Evolutionary conservation across 2,329 filamentous ascomycete species (phyloP).

Genomic region (Aspergillus sp.): DNA sequence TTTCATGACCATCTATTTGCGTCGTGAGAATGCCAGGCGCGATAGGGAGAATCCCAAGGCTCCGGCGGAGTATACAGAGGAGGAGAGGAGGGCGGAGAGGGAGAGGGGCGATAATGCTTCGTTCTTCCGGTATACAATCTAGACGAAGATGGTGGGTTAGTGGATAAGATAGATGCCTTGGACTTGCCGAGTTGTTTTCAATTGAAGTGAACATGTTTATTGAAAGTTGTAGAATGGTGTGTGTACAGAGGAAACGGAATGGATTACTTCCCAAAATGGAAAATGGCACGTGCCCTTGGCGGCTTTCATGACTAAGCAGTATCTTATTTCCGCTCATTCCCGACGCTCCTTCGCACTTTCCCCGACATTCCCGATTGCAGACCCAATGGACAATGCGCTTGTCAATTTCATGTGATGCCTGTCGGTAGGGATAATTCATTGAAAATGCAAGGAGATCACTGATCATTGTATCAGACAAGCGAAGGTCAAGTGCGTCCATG

Average conservation of each 20-base stretch:
- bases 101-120: constrained; percentile 10
- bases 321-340: background rate
- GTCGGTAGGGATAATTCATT: constrained; percentile 26
- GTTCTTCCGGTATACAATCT: constrained; percentile 11
- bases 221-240: no score
- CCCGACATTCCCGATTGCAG: constrained; percentile 2
- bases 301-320: no score
- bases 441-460: background rate
- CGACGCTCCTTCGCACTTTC: background rate
- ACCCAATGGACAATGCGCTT: constrained; percentile 27
- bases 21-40: constrained; percentile 9
- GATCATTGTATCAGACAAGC: constrained; percentile 23
- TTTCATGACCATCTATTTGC: constrained; percentile 9
- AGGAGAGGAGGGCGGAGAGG: constrained; percentile 5
- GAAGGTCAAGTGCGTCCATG: constrained; percentile 39
- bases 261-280: no score
- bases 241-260: no score
- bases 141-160: no score
- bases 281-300: no score
- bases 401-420: constrained; percentile 37
- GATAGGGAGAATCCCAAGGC: constrained; percentile 8
- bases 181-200: no score
- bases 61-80: constrained; percentile 7
- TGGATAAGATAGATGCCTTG: no score
- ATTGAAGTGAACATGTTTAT: no score